A percentile compares a stretch with the other conserved stretches of the same genome.
These are phyloP conservation scores for Cyberlindnera subsufficiens DNA, from an alignment of 805 yeast species.

Conservation along the genomic window DNA sequence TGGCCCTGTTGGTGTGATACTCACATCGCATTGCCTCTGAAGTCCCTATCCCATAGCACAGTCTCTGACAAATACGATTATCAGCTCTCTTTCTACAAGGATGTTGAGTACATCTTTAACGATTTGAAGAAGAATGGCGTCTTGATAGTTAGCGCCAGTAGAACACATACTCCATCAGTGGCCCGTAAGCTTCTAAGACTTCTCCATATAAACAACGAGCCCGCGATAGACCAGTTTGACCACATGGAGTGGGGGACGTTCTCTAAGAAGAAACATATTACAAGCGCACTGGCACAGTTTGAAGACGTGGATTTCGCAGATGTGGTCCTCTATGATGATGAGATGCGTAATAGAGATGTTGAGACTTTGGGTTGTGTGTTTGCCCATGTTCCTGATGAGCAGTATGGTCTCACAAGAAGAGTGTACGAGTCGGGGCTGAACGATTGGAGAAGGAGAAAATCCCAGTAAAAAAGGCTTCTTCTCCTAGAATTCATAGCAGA, in stretches of 20 bases:
- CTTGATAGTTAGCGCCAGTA: slow-evolving; percentile 62
- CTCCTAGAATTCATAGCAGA: neutral
- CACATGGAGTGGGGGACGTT: slow-evolving; percentile 67
- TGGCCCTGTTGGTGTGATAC: slow-evolving; percentile 89
- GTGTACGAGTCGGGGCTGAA: slow-evolving; percentile 10
- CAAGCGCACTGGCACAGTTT: slow-evolving; percentile 49
- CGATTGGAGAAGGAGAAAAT: slow-evolving; percentile 2
- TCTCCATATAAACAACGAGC: slow-evolving; percentile 47
- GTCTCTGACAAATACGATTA: slow-evolving; percentile 50
- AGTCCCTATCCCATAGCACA: slow-evolving; percentile 26
- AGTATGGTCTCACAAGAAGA: slow-evolving; percentile 6
- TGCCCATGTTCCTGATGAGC: slow-evolving; percentile 52
- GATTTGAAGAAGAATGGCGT: slow-evolving; percentile 45
- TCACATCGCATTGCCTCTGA: slow-evolving; percentile 54
- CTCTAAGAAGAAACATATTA: slow-evolving; percentile 47
- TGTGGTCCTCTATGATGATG: slow-evolving; percentile 68
- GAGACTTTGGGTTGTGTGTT: slow-evolving; percentile 65
- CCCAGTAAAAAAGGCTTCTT: neutral
- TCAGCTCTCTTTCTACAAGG: slow-evolving; percentile 53
- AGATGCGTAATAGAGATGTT: slow-evolving; percentile 71
- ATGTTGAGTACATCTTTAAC: slow-evolving; percentile 57
- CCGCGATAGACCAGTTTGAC: slow-evolving; percentile 48
- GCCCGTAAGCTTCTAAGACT: slow-evolving; percentile 57
- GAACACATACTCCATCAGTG: slow-evolving; percentile 76
- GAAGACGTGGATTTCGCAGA: slow-evolving; percentile 41